Evolutionary conservation across 768 basidiomycete species (phyloP).

Genomic region (Pisolithus orientalis): DNA sequence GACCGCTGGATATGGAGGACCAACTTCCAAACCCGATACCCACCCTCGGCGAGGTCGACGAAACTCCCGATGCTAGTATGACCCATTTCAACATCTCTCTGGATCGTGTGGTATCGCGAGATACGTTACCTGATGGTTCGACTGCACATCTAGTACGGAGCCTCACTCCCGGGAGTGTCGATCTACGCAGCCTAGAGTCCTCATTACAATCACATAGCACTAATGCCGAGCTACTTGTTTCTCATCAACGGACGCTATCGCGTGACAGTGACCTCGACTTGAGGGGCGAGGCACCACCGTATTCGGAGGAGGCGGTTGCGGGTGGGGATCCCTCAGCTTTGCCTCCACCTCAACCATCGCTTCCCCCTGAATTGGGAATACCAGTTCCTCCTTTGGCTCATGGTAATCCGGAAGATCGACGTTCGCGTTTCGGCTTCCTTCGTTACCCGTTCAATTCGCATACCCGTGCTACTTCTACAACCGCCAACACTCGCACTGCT

Average conservation of each 20-base stretch:
- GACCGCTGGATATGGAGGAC: conserved; percentile 21
- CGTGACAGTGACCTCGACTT: conserved; percentile 25
- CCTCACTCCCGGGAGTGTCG: conserved; percentile 8
- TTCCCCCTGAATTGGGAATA: neutral
- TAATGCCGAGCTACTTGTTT: conserved; percentile 13
- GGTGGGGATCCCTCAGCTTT: conserved; percentile 8
- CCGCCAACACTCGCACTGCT: conserved; percentile 10
- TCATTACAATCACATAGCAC: conserved; percentile 13
- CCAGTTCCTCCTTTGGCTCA: neutral
- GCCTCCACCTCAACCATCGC: neutral
- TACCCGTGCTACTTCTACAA: conserved; percentile 11
- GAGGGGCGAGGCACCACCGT: conserved; percentile 62
- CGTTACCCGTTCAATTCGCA: conserved; percentile 34
- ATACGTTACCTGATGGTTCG: conserved; percentile 17
- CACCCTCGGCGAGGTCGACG: conserved; percentile 18
- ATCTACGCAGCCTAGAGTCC: conserved; percentile 16
- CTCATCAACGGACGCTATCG: conserved; percentile 11
- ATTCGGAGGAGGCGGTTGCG: conserved; percentile 46
- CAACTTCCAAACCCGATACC: conserved; percentile 9
- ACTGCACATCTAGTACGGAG: conserved; percentile 13
- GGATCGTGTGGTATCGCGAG: conserved; percentile 18
- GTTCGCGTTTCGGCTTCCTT: conserved; percentile 47
- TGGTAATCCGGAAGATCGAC: conserved; percentile 17
- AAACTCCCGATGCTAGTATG: conserved; percentile 5
- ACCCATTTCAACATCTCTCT: conserved; percentile 14